Base-by-base conservation (phyloP, 768 basidiomycete genomes). In the Kwoniella botswanensis region DNA sequence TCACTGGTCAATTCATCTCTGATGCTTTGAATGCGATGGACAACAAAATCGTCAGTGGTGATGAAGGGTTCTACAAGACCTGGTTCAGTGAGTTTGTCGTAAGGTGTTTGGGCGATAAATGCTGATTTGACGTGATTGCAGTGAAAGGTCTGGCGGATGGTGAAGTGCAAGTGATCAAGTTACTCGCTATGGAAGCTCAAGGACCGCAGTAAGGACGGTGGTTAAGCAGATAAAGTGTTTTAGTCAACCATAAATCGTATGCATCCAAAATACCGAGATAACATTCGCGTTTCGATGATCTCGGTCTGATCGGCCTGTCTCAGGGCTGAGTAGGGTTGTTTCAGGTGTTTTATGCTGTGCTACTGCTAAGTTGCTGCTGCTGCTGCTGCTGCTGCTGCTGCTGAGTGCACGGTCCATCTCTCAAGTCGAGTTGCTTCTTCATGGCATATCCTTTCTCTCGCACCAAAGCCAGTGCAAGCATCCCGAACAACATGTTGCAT, bases 1-100 rank as follows among this genome's bases (percentile, higher is more conserved):
- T 91, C 77, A 80, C 82, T 18, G 87, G 86, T 6, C 90, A 91
- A 73, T 90, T 87, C 75, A 85, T 90, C n/a, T 68, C 42, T 18
- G 89, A 90, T 71, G 86, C 84, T 46, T 66, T 84, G 55, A 75
- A 75, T 5, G 82, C 76, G n/a, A 83, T 78, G 67, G 86, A 86
- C 4, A 78, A 84, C 11, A 72, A 68, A 22, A 82, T 84, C 18
- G 78, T 87, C 21, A 76, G 74, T 11, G 70, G 71, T 3, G 81
- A 83, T 41, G 74, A 73, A 50, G 67, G 70, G 42, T 77, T 79
- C 53, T 89, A 90, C 76, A 74, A 74, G 26, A 79, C 82, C 46
- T 87, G 84, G 71, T 90, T 89, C 79, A 75, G 84, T 72, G 50
- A 72, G 76, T 74, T 9, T 17, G 26, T 26, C 26, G 26, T 21